Percentiles rank a stretch among this genome's conserved stretches.
phyloP scores from a whole-genome alignment of 257 asterid species.

The Catharanthus roseus region DNA sequence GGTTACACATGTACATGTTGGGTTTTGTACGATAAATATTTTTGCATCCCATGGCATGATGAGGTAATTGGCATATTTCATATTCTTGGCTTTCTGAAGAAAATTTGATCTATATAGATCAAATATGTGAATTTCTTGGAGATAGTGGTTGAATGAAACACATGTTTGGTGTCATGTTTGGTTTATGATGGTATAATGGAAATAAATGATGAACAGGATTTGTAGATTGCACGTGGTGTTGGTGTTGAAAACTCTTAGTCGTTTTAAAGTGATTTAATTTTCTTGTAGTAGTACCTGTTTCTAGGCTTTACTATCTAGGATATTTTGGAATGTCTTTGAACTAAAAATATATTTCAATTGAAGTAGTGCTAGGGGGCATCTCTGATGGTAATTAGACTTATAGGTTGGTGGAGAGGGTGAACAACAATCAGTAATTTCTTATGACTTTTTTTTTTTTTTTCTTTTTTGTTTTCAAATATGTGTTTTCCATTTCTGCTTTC shows the following conservation, averaged over 20 bases:
- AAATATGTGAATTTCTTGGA: neutral
- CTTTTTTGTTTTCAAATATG: too few relatives aligned
- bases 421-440: neutral
- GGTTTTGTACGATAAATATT: neutral
- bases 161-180: constrained; percentile 3
- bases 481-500: neutral
- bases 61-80: neutral
- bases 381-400: neutral
- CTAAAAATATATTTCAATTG: neutral
- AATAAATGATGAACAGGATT: neutral
- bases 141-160: neutral
- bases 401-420: neutral
- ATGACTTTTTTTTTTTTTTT: neutral
- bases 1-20: neutral
- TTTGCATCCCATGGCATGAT: neutral
- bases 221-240: too few relatives aligned
- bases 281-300: neutral
- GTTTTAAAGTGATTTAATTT: neutral
- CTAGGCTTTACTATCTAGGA: neutral
- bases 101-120: neutral
- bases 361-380: neutral
- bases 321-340: neutral
- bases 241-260: neutral
- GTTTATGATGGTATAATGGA: too few relatives aligned
- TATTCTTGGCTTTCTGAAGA: neutral